Evolutionary conservation across 1,284 basidiomycete species (phyloP).

Genomic region (Pyrrhoderma lamaoense): DNA sequence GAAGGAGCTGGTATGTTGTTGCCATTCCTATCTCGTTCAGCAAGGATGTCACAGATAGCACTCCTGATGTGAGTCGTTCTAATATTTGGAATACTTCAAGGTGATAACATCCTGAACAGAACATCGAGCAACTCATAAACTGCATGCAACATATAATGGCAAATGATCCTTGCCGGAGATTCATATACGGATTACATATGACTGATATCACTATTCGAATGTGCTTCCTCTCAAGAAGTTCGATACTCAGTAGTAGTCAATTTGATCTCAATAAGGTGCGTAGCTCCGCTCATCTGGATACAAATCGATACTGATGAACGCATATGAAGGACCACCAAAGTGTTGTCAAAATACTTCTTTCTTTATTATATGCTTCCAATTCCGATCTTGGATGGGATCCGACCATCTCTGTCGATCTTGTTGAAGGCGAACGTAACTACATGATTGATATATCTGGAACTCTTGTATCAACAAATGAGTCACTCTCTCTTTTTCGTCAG

Average conservation of each 20-base stretch:
- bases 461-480: neutral
- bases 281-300: neutral
- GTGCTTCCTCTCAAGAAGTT: neutral
- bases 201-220: slow-evolving; percentile 7
- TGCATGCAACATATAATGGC: slow-evolving; percentile 15
- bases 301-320: neutral
- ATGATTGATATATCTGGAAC: neutral
- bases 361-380: slow-evolving; percentile 1
- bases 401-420: neutral
- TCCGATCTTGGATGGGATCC: slow-evolving; percentile 4
- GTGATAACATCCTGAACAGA: slow-evolving; percentile 3
- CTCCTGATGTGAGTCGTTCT: no score
- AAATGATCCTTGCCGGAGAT: slow-evolving; percentile 16
- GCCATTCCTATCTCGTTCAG: neutral
- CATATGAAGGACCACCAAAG: neutral
- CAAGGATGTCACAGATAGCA: neutral
- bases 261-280: no score
- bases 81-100: no score
- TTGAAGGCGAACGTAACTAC: slow-evolving; percentile 1
- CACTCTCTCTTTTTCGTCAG: no score
- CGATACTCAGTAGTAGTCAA: no score
- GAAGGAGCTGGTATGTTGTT: neutral
- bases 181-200: slow-evolving; percentile 16
- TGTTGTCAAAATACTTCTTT: neutral
- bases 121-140: neutral